These are phyloP conservation scores for Cyberlindnera lachancei DNA, from an alignment of 805 yeast species.

Conservation along the genomic window DNA sequence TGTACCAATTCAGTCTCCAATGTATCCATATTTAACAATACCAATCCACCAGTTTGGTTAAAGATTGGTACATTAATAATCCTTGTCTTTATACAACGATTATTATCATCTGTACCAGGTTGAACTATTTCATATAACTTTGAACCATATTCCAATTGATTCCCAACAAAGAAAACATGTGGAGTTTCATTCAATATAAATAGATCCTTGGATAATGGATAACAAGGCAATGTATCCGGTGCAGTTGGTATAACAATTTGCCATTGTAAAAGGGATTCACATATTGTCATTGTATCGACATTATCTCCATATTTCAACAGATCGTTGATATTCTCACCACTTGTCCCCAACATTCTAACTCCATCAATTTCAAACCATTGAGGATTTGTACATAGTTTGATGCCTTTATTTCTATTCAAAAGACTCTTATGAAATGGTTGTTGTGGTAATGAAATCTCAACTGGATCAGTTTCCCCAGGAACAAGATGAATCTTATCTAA, in stretches of 20 bases:
- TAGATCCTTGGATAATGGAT: constrained; percentile 80
- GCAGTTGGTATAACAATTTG: constrained; percentile 90
- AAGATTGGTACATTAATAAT: constrained; percentile 69
- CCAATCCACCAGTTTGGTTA: constrained; percentile 53
- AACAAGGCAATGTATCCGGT: constrained; percentile 90
- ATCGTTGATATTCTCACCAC: constrained; percentile 84
- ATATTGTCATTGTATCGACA: constrained; percentile 38
- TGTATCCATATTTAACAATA: constrained; percentile 50
- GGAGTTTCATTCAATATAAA: constrained; percentile 75
- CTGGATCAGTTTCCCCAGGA: constrained; percentile 85
- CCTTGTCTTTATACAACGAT: too few species aligned
- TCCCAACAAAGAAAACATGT: constrained; percentile 81
- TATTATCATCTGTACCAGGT: too few species aligned
- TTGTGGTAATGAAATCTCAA: constrained; percentile 81
- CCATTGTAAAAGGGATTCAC: constrained; percentile 72
- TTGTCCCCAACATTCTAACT: constrained; percentile 55
- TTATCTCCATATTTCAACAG: constrained; percentile 50
- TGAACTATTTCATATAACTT: constrained; percentile 30
- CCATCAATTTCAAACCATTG: constrained; percentile 55
- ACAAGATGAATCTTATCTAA: constrained; percentile 68
- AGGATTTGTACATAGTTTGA: constrained; percentile 65
- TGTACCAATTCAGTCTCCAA: constrained; percentile 39
- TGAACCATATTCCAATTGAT: constrained; percentile 58
- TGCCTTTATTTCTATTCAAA: constrained; percentile 31
- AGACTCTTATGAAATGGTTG: constrained; percentile 80